A percentile compares a stretch with the other conserved stretches of the same genome.
Conservation (phyloP, 345 rosid species). For the Populus pruinosa region DNA sequence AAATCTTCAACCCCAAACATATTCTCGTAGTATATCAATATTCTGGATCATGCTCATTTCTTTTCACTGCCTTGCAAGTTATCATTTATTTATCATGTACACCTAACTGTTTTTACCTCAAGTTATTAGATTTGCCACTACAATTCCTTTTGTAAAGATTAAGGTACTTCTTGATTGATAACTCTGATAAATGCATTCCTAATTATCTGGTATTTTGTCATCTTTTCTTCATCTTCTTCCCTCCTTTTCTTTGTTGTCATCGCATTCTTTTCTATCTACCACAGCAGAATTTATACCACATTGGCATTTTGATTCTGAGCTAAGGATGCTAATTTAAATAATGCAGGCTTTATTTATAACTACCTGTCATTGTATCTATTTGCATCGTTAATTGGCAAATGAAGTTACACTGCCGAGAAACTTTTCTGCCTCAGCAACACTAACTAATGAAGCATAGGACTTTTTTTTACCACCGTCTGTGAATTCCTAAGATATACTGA, state of each 20-base stretch:
- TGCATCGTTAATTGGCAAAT: background rate
- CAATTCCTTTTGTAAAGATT: background rate
- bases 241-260: background rate
- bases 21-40: too few species aligned
- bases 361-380: background rate
- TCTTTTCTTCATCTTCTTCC: background rate
- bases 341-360: too few species aligned
- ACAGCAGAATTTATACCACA: background rate
- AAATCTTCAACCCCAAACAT: background rate
- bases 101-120: background rate
- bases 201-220: background rate
- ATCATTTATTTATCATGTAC: background rate
- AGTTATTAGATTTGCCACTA: background rate
- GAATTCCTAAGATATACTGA: too few species aligned
- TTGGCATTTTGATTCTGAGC: background rate
- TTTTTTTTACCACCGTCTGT: background rate
- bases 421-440: background rate
- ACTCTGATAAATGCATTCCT: background rate
- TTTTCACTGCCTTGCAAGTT: background rate
- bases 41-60: background rate
- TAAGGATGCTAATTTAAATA: background rate
- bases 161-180: background rate
- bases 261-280: background rate
- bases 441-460: too few species aligned
- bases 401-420: background rate